Conservation (phyloP, 441 rosid genomes). For the Macaranga tanarius region DNA sequence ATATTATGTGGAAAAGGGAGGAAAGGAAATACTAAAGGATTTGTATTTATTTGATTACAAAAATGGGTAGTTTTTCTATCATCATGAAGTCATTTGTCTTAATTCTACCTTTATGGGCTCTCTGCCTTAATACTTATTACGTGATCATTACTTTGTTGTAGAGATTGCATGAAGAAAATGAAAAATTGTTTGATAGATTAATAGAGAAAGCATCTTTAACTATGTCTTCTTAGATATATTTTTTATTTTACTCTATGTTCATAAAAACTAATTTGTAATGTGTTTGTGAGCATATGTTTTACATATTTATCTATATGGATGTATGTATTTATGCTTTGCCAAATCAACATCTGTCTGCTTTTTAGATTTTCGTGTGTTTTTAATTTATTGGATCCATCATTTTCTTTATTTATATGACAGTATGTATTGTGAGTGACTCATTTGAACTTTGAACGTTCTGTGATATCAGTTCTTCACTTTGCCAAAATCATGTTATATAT, state of each 20-base stretch:
- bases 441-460: constrained; percentile 1
- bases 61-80: neutral
- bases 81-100: neutral
- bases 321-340: neutral
- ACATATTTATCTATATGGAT: neutral
- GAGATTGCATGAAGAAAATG: too few species aligned
- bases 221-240: constrained; percentile 70
- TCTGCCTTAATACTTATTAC: constrained; percentile 15
- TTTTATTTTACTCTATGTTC: neutral
- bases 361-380: neutral
- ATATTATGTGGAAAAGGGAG: neutral
- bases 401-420: neutral
- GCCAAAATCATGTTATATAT: neutral
- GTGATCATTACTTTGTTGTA: constrained; percentile 28
- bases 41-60: too few species aligned
- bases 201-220: constrained; percentile 81
- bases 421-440: neutral
- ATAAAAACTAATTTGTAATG: too few species aligned
- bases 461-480: neutral
- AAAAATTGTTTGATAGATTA: constrained; percentile 94
- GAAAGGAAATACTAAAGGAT: neutral
- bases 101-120: neutral
- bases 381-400: neutral
- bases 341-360: neutral
- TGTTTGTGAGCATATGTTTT: neutral